Percentiles rank a stretch among this genome's conserved stretches.
phyloP scores from a whole-genome alignment of 1,284 basidiomycete genomes.

The Phenoliferia sp. region DNA sequence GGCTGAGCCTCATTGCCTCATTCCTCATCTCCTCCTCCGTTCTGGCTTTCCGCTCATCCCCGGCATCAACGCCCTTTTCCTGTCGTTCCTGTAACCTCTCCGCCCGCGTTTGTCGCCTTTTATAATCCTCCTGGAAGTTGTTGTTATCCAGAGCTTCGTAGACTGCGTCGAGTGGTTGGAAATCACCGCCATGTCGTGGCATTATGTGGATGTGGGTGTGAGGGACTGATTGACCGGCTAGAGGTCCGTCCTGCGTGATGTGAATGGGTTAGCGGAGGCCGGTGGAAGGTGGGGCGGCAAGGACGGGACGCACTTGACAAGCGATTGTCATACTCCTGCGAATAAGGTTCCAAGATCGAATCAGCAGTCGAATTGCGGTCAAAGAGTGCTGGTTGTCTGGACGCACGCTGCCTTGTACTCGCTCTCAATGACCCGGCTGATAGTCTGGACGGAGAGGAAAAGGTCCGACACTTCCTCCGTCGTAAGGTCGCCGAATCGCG shows the following conservation, averaged over 20 bases:
- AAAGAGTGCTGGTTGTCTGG: too few species aligned
- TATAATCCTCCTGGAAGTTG: constrained; percentile 30
- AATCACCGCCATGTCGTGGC: constrained; percentile 16
- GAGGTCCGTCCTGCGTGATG: not conserved
- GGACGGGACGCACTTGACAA: too few species aligned
- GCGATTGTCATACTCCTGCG: constrained; percentile 23
- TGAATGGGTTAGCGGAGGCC: not conserved
- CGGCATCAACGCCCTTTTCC: constrained; percentile 44
- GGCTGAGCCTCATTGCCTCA: constrained; percentile 61
- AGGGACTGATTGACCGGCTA: constrained; percentile 75
- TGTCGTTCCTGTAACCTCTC: too few species aligned
- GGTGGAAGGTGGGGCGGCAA: constrained; percentile 60
- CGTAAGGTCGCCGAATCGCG: constrained; percentile 67
- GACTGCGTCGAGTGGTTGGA: constrained; percentile 51
- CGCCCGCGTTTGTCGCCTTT: constrained; percentile 4
- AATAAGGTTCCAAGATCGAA: not conserved
- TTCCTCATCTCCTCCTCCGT: constrained; percentile 66
- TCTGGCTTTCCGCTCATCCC: constrained; percentile 64
- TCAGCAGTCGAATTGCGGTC: not conserved
- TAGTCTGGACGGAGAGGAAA: constrained; percentile 63
- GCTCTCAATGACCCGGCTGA: constrained; percentile 44
- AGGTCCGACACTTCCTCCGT: constrained; percentile 68
- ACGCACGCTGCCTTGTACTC: constrained; percentile 52
- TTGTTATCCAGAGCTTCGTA: constrained; percentile 37
- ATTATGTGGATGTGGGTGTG: constrained; percentile 89